phyloP scores from a whole-genome alignment of 2,329 filamentous ascomycete species.

The Emergomyces pasteurianus region DNA sequence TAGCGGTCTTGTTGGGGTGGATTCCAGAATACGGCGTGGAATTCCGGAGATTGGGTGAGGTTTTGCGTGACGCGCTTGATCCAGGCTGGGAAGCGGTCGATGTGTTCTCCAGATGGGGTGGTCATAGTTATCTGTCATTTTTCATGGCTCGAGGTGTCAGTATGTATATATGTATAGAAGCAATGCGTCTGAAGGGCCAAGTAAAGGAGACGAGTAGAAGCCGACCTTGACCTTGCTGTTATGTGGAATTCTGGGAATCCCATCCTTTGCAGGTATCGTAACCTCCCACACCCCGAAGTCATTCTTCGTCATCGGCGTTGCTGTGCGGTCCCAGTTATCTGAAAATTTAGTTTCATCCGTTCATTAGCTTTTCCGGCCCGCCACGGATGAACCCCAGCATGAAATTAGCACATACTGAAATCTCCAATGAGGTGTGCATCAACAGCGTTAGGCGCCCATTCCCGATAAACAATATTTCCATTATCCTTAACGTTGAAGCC shows the following conservation, averaged over 20 bases:
- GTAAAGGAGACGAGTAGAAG: not conserved
- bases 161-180: not conserved
- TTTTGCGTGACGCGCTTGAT: constrained; percentile 97
- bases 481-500: constrained; percentile 72
- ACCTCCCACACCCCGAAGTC: constrained; percentile 81
- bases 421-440: constrained; percentile 83
- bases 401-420: constrained; percentile 56
- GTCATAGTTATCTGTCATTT: constrained; percentile 65
- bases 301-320: constrained; percentile 80
- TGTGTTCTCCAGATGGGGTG: constrained; percentile 62
- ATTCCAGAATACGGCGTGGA: constrained; percentile 96
- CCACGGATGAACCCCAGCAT: not conserved
- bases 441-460: constrained; percentile 89
- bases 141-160: not conserved
- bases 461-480: constrained; percentile 78
- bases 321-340: constrained; percentile 78
- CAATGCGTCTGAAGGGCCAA: too few relatives aligned
- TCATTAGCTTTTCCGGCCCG: not conserved
- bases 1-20: constrained; percentile 67
- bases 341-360: constrained; percentile 1
- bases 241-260: constrained; percentile 70
- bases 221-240: constrained; percentile 90
- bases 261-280: constrained; percentile 58
- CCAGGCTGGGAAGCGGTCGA: constrained; percentile 88
- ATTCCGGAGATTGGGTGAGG: constrained; percentile 73